These are phyloP conservation scores for Coemansia asiatica DNA, from an alignment of 192 early-diverging fungal species.

Conservation along the genomic window DNA sequence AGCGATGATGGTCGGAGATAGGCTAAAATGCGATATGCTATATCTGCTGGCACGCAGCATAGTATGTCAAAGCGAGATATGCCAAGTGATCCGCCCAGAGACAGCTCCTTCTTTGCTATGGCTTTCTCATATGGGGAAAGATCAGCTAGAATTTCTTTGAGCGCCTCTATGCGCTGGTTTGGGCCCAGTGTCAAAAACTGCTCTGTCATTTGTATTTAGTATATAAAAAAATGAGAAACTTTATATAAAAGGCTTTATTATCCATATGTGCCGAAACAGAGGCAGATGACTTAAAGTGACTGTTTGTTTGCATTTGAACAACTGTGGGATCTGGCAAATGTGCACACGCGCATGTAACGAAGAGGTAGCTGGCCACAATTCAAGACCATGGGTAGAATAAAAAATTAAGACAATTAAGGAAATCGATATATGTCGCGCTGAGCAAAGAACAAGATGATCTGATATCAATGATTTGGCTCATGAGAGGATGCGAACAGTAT, in stretches of 20 bases:
- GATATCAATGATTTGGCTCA: no score
- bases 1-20: not conserved
- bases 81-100: not conserved
- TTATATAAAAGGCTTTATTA: slow-evolving; percentile 5
- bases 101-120: slow-evolving; percentile 10
- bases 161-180: slow-evolving; percentile 12
- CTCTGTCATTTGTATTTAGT: not conserved
- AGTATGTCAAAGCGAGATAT: slow-evolving; percentile 11
- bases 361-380: no score
- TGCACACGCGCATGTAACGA: no score
- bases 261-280: no score
- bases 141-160: slow-evolving; percentile 14
- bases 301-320: no score
- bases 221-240: not conserved
- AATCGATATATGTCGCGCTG: no score
- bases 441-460: no score
- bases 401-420: no score
- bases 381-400: no score
- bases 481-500: no score
- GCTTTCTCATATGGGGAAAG: slow-evolving; percentile 22
- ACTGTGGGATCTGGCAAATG: no score
- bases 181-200: slow-evolving; percentile 15
- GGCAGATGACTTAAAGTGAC: no score
- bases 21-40: slow-evolving; percentile 13
- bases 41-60: slow-evolving; percentile 11